A percentile compares a stretch with the other conserved stretches of the same genome.
Conservation (phyloP, 108 stramenopile genomes). For the Bacterosira constricta region DNA sequence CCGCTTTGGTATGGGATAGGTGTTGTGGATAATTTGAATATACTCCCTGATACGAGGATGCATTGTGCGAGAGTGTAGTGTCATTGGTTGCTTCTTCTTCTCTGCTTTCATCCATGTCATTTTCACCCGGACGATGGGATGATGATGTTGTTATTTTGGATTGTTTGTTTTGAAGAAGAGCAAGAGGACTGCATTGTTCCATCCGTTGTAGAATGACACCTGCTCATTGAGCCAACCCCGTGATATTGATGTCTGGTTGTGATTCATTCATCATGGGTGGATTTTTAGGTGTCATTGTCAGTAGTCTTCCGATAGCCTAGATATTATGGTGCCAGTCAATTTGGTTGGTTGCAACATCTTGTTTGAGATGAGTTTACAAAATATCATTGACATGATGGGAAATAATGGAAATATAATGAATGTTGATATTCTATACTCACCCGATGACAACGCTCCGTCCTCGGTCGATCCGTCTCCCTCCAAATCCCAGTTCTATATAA, state of each 20-base stretch:
- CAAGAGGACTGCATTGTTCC: constrained; percentile 36
- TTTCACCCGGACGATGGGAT: background rate
- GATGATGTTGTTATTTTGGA: background rate
- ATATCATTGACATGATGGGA: background rate
- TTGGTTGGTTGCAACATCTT: background rate
- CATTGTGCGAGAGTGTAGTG: background rate
- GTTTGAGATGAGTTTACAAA: background rate
- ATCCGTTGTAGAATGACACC: constrained; percentile 33
- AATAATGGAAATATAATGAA: background rate
- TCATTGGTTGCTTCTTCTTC: background rate
- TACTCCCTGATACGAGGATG: background rate
- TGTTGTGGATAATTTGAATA: background rate
- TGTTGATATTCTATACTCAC: background rate
- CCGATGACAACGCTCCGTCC: constrained; percentile 38
- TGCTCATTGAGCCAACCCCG: constrained; percentile 34
- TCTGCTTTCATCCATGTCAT: background rate
- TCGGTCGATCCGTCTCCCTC: constrained; percentile 24
- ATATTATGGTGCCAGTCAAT: background rate
- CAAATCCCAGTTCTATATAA: constrained; percentile 26
- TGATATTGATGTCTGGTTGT: constrained; percentile 7
- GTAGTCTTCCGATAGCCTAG: constrained; percentile 26
- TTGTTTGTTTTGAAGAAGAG: background rate
- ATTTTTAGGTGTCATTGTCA: constrained; percentile 23
- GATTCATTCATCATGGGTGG: background rate
- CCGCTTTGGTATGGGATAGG: constrained; percentile 15